phyloP scores from a whole-genome alignment of 2,329 filamentous ascomycete species.

The Cephalotrichum gorgonifer region DNA sequence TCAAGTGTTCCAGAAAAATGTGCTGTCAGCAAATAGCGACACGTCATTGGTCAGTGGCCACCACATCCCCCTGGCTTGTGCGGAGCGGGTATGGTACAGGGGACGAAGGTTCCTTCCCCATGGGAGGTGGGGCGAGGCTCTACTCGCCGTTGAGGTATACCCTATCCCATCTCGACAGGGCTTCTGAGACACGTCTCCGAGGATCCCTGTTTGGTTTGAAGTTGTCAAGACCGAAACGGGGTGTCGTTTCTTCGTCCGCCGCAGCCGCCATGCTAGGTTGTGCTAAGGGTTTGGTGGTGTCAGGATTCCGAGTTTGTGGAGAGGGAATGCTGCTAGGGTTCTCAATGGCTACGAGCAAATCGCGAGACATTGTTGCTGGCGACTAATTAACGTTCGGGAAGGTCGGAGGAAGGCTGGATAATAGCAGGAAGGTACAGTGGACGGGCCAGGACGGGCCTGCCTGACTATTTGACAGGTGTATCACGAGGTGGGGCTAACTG shows the following conservation, averaged over 20 bases:
- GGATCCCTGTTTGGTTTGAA: slow-evolving; percentile 4
- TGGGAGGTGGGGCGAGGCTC: not conserved
- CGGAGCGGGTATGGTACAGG: not conserved
- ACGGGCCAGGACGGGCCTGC: no score
- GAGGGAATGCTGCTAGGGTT: no score
- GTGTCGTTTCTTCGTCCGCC: slow-evolving; percentile 2
- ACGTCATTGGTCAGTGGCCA: slow-evolving; percentile 16
- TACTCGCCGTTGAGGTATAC: not conserved
- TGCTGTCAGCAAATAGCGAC: slow-evolving; percentile 16
- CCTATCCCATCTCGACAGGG: not conserved
- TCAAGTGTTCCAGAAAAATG: slow-evolving; percentile 27
- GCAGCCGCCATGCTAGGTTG: no score
- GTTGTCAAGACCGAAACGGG: slow-evolving; percentile 2
- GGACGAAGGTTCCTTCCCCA: not conserved
- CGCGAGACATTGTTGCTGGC: not conserved
- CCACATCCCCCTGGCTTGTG: slow-evolving; percentile 6
- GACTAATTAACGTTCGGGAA: not conserved
- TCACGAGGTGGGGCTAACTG: not conserved
- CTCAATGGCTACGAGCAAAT: no score
- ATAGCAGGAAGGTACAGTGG: not conserved
- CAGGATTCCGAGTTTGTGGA: no score
- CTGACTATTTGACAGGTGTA: not conserved
- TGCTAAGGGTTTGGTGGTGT: no score
- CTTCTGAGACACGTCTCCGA: slow-evolving; percentile 1
- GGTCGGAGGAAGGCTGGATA: not conserved